Percentiles rank a stretch among this genome's conserved stretches.
phyloP scores from a whole-genome alignment of 192 early-diverging fungal genomes.

The Backusella westeae region DNA sequence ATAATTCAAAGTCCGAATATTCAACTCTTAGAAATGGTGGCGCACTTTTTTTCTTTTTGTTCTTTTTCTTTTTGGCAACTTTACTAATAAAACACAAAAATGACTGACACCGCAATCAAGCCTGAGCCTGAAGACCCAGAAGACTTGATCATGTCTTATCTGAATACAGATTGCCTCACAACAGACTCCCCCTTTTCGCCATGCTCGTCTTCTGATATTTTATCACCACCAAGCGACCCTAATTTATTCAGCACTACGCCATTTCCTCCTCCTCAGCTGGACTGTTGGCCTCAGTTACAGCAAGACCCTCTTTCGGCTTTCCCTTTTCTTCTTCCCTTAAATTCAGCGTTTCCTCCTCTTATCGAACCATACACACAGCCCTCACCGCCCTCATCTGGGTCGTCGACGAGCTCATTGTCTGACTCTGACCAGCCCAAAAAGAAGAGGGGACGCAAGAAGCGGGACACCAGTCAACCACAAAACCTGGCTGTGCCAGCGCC shows the following conservation, averaged over 20 bases:
- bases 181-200: neutral
- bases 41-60: neutral
- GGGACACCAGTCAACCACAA: neutral
- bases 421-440: constrained; percentile 29
- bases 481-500: constrained; percentile 25
- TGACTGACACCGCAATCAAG: neutral
- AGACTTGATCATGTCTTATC: constrained; percentile 30
- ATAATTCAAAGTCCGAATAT: too few relatives aligned
- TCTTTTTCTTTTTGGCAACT: neutral
- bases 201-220: neutral
- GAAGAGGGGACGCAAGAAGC: constrained; percentile 36
- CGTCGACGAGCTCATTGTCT: constrained; percentile 12
- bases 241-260: neutral
- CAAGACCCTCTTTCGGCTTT: neutral
- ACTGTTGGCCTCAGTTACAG: neutral
- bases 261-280: neutral
- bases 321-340: neutral
- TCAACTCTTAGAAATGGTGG: too few relatives aligned
- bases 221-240: neutral
- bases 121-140: constrained; percentile 26
- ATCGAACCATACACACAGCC: neutral
- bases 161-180: constrained; percentile 27
- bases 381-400: neutral
- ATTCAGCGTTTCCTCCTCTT: neutral
- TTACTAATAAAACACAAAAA: neutral